Percentiles rank a stretch among this genome's conserved stretches.
Conservation (phyloP, 768 basidiomycete genomes). For the Kwoniella europaea region DNA sequence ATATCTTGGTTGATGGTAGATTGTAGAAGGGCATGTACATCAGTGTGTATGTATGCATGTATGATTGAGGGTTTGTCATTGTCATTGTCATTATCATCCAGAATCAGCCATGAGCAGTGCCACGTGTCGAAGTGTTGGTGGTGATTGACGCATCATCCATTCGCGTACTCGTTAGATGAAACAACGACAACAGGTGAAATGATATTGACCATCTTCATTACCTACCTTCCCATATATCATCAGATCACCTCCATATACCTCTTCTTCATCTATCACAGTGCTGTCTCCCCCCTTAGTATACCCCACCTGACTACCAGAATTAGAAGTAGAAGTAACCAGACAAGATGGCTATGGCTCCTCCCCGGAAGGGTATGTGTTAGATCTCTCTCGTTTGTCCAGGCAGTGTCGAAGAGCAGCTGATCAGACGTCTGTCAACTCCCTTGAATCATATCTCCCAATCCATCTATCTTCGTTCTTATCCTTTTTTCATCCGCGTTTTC, state of each 20-base stretch:
- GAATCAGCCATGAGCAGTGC: background rate
- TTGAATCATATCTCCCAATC: background rate
- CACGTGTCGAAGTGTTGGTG: background rate
- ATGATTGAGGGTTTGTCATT: background rate
- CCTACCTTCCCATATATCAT: background rate
- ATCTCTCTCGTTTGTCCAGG: background rate
- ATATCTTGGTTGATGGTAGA: conserved; percentile 1
- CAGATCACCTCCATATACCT: background rate
- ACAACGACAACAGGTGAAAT: background rate
- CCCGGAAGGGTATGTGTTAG: conserved; percentile 31
- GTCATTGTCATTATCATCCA: background rate
- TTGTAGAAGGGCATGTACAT: background rate
- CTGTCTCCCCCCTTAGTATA: background rate
- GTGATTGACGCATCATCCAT: background rate
- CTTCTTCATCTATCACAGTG: background rate
- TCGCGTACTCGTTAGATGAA: background rate
- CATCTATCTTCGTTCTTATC: background rate
- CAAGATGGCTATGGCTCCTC: conserved; percentile 30
- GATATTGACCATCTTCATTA: background rate
- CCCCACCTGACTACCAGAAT: background rate
- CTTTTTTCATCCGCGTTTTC: background rate
- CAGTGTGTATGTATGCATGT: conserved; percentile 3
- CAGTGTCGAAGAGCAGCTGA: background rate
- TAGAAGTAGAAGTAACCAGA: background rate
- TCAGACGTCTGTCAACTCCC: background rate